Evolutionary conservation across 2,329 filamentous ascomycete species (phyloP), one percentile per base, ranked within the genome.

Genomic region (Fonsecaea pedrosoi): DNA sequence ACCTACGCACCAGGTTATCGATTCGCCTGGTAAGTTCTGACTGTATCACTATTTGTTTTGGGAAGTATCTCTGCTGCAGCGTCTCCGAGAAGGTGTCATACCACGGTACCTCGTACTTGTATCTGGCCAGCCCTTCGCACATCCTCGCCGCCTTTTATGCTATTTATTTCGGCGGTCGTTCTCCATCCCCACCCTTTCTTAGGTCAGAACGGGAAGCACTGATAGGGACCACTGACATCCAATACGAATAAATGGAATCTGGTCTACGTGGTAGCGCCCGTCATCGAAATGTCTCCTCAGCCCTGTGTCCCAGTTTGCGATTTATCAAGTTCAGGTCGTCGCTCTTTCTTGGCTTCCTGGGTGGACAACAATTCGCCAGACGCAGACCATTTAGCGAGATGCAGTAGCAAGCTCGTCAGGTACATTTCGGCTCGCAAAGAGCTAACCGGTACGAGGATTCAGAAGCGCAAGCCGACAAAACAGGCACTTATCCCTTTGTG

Each of bases 381-480:
- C 6, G 15, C 40, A 45, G 40, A 1, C 40, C 15, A 32, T 32
- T 45, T 45, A 45, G 40, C 40, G 40, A 45, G 40, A 13, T 45
- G 40, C 45, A 25, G 45, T 25, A 30, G 18, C 45, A 10, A 25
- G 45, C 45, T 50, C 45, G 18, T 13, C 57, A 35, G 30, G 21
- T 32, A 50, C 32, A 18, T n/a, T 50, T 60, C 57, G 50, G 57
- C 57, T 59, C 56, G 38, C 37, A 59, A 59, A 13, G 13, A 48
- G 56, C 57, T 60, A 60, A 50, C 9, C 25, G 18, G n/a, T 2
- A 50, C 34, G 8, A 15, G 21, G n/a, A 60, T 25, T 10, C 38
- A 37, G 21, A 60, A 50, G 57, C 40, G 42, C 15, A n/a, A n/a
- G 38, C 38, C 18, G 25, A n/a, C n/a, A 8, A 4, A 15, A 7